Conservation (phyloP, 371 early-diverging fungal species). For the Fennellomyces sp. region DNA sequence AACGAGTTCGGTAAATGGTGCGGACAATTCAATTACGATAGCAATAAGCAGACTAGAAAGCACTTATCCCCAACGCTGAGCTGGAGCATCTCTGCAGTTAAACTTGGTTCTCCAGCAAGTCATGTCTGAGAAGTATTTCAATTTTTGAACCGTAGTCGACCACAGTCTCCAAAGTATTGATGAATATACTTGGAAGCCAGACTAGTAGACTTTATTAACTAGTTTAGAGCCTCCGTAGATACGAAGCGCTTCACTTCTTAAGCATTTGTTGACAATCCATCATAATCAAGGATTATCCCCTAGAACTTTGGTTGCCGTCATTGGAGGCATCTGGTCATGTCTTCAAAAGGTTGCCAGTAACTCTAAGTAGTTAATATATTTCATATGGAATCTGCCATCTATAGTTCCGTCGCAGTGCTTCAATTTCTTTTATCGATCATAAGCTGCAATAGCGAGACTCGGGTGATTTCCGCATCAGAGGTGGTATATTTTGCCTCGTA, state of each 20-base stretch:
- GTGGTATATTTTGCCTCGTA: constrained; percentile 24
- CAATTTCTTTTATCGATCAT: constrained; percentile 26
- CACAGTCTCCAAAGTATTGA: constrained; percentile 23
- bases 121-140: constrained; percentile 23
- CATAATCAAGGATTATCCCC: constrained; percentile 23
- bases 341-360: constrained; percentile 21
- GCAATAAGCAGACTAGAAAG: too few relatives aligned
- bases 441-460: constrained; percentile 27
- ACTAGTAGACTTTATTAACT: too few relatives aligned
- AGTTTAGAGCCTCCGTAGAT: too few relatives aligned
- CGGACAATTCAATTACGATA: too few relatives aligned
- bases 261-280: constrained; percentile 20
- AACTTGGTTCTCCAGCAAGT: background rate
- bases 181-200: too few relatives aligned
- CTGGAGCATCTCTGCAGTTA: background rate
- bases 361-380: constrained; percentile 20
- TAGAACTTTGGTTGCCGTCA: constrained; percentile 19
- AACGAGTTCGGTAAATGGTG: too few relatives aligned
- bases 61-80: background rate
- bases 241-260: too few relatives aligned
- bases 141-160: constrained; percentile 27
- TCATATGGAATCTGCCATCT: constrained; percentile 22
- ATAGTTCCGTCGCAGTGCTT: constrained; percentile 22
- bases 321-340: constrained; percentile 18
- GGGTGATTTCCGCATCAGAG: constrained; percentile 24